Percentiles rank a stretch among this genome's conserved stretches.
Evolutionary conservation across 2,329 filamentous ascomycete species (phyloP).

Genomic region (Aspergillus intermedius): DNA sequence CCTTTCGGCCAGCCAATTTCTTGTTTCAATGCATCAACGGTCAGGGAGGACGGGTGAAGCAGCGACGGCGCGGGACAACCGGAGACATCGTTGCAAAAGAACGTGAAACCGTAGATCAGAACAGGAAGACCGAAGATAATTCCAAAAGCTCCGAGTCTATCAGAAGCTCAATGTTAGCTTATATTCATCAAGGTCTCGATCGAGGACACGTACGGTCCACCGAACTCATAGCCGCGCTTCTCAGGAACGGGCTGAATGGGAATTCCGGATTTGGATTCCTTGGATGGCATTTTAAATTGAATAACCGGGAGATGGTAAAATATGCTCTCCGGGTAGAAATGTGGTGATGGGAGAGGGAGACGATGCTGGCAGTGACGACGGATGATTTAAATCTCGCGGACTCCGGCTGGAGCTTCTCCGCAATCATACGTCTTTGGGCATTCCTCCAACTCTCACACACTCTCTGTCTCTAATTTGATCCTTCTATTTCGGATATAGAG

Average conservation of each 20-base stretch:
- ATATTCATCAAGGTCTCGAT: neutral
- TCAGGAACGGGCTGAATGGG: constrained; percentile 32
- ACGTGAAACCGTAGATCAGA: constrained; percentile 68
- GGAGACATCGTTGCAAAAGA: constrained; percentile 81
- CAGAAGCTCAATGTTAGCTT: constrained; percentile 9
- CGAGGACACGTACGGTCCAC: constrained; percentile 37
- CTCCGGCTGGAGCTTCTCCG: constrained; percentile 8
- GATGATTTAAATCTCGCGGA: constrained; percentile 9
- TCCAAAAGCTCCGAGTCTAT: constrained; percentile 65
- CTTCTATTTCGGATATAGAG: too few species aligned
- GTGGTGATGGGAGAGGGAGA: neutral
- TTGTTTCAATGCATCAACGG: constrained; percentile 63
- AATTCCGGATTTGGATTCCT: constrained; percentile 24
- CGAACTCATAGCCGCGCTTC: constrained; percentile 43
- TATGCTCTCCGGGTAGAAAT: neutral
- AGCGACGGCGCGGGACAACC: constrained; percentile 84
- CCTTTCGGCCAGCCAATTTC: constrained; percentile 75
- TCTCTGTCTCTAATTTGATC: too few species aligned
- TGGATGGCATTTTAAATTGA: constrained; percentile 23
- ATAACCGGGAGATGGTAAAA: neutral
- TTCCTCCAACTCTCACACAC: neutral
- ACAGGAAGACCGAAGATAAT: constrained; percentile 77
- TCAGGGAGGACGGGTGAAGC: constrained; percentile 64
- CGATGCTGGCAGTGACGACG: constrained; percentile 13
- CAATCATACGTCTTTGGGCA: constrained; percentile 6